A percentile compares a stretch with the other conserved stretches of the same genome.
These are phyloP conservation scores for Corchorus capsularis DNA, from an alignment of 345 rosid species.

Conservation along the genomic window DNA sequence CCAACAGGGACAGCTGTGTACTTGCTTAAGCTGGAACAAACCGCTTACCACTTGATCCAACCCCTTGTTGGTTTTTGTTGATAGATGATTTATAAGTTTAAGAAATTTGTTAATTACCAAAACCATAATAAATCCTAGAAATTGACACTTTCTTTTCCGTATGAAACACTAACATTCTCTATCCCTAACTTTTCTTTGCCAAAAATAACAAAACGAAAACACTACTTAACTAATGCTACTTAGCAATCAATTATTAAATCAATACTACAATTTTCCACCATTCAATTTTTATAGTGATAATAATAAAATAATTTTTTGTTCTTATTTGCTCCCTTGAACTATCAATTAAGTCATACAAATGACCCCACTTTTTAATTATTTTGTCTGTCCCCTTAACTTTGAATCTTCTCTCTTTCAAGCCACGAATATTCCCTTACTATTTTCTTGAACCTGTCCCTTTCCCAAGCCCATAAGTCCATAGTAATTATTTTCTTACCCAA, in stretches of 20 bases:
- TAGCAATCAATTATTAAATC: neutral
- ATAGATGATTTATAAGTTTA: no score
- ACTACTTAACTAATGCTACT: no score
- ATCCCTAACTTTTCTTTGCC: no score
- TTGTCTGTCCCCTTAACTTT: neutral
- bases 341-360: neutral
- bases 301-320: neutral
- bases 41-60: no score
- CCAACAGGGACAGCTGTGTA: no score
- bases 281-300: neutral
- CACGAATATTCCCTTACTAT: neutral
- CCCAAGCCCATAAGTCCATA: neutral
- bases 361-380: neutral
- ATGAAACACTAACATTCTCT: no score
- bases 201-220: no score
- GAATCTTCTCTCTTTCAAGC: neutral
- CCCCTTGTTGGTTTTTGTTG: no score
- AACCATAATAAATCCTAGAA: no score
- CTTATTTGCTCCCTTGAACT: neutral
- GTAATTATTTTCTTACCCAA: neutral
- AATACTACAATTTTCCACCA: neutral
- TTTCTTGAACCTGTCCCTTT: constrained; percentile 4
- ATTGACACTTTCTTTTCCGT: no score
- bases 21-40: no score
- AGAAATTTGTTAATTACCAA: no score